Percentiles rank a stretch among this genome's conserved stretches.
These are phyloP conservation scores for Fusarium sp. DNA, from an alignment of 2,329 filamentous ascomycete species.

Conservation along the genomic window DNA sequence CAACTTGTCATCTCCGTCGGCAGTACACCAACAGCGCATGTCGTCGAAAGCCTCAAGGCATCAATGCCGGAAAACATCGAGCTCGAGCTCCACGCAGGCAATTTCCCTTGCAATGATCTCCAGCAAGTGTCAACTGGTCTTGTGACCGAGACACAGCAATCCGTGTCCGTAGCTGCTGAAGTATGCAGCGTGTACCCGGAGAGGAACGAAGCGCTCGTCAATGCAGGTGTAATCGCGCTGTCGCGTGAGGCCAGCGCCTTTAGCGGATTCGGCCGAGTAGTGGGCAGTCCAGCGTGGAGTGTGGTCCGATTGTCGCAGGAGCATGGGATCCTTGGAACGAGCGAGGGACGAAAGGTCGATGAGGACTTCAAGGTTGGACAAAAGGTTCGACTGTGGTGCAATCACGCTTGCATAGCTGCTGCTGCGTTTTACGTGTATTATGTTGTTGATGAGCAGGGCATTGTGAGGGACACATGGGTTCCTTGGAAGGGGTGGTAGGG, in stretches of 20 bases:
- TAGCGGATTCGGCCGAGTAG: slow-evolving; percentile 45
- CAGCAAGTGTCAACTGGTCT: slow-evolving; percentile 51
- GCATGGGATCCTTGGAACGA: slow-evolving; percentile 48
- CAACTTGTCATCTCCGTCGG: slow-evolving; percentile 47
- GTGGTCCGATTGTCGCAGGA: slow-evolving; percentile 50
- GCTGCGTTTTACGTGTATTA: slow-evolving; percentile 49
- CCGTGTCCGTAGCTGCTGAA: slow-evolving; percentile 46
- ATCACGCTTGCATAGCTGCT: slow-evolving; percentile 51
- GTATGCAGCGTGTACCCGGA: slow-evolving; percentile 52
- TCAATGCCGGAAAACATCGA: slow-evolving; percentile 44
- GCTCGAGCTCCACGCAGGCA: slow-evolving; percentile 51
- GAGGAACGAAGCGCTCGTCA: slow-evolving; percentile 51
- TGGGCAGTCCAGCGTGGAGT: slow-evolving; percentile 43
- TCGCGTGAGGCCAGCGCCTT: slow-evolving; percentile 47
- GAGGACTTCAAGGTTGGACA: slow-evolving; percentile 48
- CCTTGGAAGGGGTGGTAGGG: slow-evolving; percentile 50
- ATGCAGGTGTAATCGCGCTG: slow-evolving; percentile 49
- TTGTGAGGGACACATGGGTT: slow-evolving; percentile 48
- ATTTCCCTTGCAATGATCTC: slow-evolving; percentile 51
- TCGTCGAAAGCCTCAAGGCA: slow-evolving; percentile 44
- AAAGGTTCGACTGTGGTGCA: slow-evolving; percentile 44
- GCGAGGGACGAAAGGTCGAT: slow-evolving; percentile 34
- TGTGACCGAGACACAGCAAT: slow-evolving; percentile 43
- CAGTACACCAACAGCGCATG: slow-evolving; percentile 50
- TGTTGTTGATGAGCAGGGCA: slow-evolving; percentile 48